These are phyloP conservation scores for Cardiosporidium cionae DNA, from an alignment of 169 alveolate species.

Conservation along the genomic window DNA sequence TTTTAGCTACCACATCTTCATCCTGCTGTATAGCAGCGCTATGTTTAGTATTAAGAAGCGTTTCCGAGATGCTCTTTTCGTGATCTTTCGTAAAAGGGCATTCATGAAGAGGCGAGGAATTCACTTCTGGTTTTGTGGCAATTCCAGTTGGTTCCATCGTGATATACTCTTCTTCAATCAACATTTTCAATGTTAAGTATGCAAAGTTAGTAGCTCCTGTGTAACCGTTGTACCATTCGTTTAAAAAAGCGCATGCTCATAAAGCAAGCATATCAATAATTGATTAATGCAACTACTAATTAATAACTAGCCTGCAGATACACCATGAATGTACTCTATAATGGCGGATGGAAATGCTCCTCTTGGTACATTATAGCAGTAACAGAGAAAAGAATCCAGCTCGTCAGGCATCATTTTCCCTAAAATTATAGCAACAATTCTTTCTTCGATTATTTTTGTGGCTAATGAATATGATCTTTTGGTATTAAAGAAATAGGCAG, in stretches of 20 bases:
- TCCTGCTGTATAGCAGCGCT: too few species aligned
- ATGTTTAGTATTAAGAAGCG: too few species aligned
- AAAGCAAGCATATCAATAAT: neutral
- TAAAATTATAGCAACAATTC: neutral
- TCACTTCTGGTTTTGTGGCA: neutral
- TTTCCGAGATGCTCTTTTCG: too few species aligned
- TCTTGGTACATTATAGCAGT: too few species aligned
- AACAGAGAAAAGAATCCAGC: too few species aligned
- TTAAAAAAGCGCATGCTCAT: neutral
- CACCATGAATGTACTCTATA: too few species aligned
- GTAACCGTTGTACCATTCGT: neutral
- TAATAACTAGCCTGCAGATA: conserved; percentile 45
- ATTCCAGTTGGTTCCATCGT: conserved; percentile 12
- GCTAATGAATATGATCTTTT: too few species aligned
- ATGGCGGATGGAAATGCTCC: too few species aligned
- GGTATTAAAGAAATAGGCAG: too few species aligned
- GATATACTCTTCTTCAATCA: conserved; percentile 22
- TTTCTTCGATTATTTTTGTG: neutral
- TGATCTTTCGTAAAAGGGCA: too few species aligned
- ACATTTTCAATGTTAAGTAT: conserved; percentile 19
- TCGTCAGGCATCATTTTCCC: neutral
- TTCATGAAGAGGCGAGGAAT: too few species aligned
- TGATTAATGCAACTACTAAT: neutral
- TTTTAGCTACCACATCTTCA: too few species aligned
- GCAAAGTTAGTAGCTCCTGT: conserved; percentile 33